phyloP scores from a whole-genome alignment of 2,329 filamentous ascomycete species.

The Trichoderma sp. region DNA sequence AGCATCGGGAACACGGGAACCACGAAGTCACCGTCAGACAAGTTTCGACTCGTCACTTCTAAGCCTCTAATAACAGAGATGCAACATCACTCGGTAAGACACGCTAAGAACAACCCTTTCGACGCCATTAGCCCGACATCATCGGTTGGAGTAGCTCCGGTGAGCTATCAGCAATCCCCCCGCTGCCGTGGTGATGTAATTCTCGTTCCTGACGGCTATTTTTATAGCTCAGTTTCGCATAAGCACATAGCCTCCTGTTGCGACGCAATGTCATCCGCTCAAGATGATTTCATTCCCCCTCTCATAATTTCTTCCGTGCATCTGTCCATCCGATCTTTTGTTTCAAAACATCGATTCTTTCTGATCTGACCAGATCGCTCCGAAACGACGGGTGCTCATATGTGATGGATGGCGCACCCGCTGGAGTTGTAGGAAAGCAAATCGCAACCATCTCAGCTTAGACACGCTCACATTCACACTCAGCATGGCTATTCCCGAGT shows the following conservation, averaged over 20 bases:
- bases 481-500: constrained; percentile 17
- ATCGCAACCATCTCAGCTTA: background rate
- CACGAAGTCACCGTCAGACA: background rate
- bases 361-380: background rate
- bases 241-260: background rate
- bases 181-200: background rate
- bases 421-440: background rate
- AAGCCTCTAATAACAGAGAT: background rate
- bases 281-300: background rate
- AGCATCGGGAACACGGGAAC: background rate
- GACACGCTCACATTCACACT: background rate
- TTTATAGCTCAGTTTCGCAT: background rate
- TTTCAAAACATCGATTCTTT: background rate
- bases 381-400: background rate
- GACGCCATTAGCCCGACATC: background rate
- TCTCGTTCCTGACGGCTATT: background rate
- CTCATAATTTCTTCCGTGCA: background rate
- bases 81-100: background rate
- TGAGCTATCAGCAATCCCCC: background rate
- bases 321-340: background rate
- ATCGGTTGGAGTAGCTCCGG: background rate
- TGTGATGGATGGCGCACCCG: background rate
- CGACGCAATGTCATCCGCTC: background rate
- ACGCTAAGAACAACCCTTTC: background rate
- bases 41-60: background rate